These are phyloP conservation scores for Cicer bijugum DNA, from an alignment of 306 rosid species.

Conservation along the genomic window DNA sequence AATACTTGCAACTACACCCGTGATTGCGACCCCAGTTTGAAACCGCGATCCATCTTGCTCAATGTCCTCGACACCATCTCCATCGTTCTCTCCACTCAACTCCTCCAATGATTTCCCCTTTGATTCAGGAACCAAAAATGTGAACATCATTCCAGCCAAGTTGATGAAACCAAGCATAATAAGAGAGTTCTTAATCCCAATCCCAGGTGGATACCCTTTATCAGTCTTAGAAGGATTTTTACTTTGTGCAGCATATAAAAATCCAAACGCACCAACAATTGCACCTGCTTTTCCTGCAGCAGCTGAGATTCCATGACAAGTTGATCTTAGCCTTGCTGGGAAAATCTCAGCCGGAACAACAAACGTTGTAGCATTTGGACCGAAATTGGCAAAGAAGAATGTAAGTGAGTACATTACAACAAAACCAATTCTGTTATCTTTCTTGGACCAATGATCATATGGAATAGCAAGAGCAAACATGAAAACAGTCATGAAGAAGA, in stretches of 20 bases:
- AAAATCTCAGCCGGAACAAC: slow-evolving; percentile 85
- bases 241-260: slow-evolving; percentile 72
- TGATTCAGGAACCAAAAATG: slow-evolving; percentile 77
- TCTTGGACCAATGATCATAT: slow-evolving; percentile 69
- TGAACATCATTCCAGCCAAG: slow-evolving; percentile 56
- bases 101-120: slow-evolving; percentile 83
- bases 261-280: slow-evolving; percentile 79
- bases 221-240: slow-evolving; percentile 47
- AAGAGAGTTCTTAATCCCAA: slow-evolving; percentile 72
- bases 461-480: slow-evolving; percentile 85
- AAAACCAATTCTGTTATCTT: slow-evolving; percentile 57
- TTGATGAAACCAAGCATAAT: slow-evolving; percentile 69
- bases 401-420: slow-evolving; percentile 66
- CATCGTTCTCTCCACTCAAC: slow-evolving; percentile 70
- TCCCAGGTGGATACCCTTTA: slow-evolving; percentile 68
- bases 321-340: slow-evolving; percentile 80
- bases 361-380: slow-evolving; percentile 84
- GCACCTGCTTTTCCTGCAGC: slow-evolving; percentile 95
- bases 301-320: slow-evolving; percentile 85
- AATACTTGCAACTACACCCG: neutral
- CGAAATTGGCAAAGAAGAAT: slow-evolving; percentile 82
- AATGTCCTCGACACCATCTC: neutral
- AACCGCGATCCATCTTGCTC: neutral
- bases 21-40: neutral
- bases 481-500: slow-evolving; percentile 88